Evolutionary conservation across 1,284 basidiomycete species (phyloP), one percentile per base, ranked within the genome.

Genomic region (Cerrena zonata): DNA sequence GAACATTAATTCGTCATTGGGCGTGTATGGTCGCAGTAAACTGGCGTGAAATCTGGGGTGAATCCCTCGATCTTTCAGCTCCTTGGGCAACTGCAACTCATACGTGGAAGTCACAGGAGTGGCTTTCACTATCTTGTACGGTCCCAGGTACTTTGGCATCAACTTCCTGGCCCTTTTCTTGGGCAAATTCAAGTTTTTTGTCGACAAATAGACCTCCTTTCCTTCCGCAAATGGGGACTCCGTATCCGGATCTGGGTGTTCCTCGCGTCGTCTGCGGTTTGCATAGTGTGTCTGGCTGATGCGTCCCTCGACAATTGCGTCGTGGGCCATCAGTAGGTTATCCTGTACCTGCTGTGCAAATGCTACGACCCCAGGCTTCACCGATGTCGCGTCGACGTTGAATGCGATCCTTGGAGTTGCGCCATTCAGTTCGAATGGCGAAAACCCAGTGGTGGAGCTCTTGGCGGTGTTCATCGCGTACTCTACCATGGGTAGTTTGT

Each of bases 111-210:
- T 57, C 2, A 52, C 48, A 0, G 52, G 51, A 23, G 51, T 10
- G 1, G 52, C 58, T 15, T 47, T 26, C 2, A 56, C 2, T 0
- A 69, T 58, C 39, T 42, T 45, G 45, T 61, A 71, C 1, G 67
- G 70, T 1, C 69, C 66, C 0, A 71, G 61, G 52, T 56, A 71
- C 21, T 59, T 59, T 0, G 69, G 70, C 3, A 61, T n/a, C n/a
- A n/a, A n/a, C n/a, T n/a, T n/a, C n/a, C n/a, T n/a, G n/a, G n/a
- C n/a, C n/a, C n/a, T n/a, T 2, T 62, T 64, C 44, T 67, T 68
- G 0, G 69, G 69, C n/a, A n/a, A n/a, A n/a, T n/a, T n/a, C n/a
- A n/a, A n/a, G n/a, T n/a, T n/a, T n/a, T n/a, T n/a, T n/a, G 68
- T 72, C 0, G 65, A 66, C 3, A 72, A 45, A 44, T 68, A 72